These are phyloP conservation scores for Clarireedia homoeocarpa DNA, from an alignment of 2,329 filamentous ascomycete genomes.

Conservation along the genomic window DNA sequence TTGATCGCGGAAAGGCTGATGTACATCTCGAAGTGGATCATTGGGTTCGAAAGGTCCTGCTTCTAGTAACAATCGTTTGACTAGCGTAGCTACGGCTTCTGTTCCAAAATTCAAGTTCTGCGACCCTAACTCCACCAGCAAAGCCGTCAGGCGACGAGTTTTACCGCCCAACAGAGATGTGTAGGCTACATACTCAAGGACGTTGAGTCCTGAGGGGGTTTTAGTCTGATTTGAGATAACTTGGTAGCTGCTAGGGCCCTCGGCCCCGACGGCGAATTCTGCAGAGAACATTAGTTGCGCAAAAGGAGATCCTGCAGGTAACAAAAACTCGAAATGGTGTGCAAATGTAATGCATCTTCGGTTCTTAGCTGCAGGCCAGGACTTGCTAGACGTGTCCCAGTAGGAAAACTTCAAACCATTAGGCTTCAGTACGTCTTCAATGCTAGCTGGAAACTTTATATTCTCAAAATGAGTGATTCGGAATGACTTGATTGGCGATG, in stretches of 20 bases:
- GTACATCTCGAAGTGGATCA: constrained; percentile 36
- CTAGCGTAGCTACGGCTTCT: constrained; percentile 39
- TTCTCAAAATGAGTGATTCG: constrained; percentile 24
- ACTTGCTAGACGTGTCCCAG: constrained; percentile 23
- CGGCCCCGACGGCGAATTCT: constrained; percentile 15
- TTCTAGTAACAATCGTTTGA: constrained; percentile 46
- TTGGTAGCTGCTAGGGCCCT: constrained; percentile 33
- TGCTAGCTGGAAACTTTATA: constrained; percentile 19
- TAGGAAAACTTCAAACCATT: constrained; percentile 26
- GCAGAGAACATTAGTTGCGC: constrained; percentile 12
- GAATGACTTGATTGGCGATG: constrained; percentile 29
- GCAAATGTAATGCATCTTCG: constrained; percentile 25
- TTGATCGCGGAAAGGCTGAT: constrained; percentile 41
- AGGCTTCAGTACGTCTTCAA: constrained; percentile 23
- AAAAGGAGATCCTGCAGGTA: constrained; percentile 29
- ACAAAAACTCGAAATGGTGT: constrained; percentile 25
- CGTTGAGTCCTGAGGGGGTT: constrained; percentile 38
- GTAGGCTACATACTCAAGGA: constrained; percentile 42
- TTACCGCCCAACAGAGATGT: constrained; percentile 37
- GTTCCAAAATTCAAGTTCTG: constrained; percentile 53
- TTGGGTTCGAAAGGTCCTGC: constrained; percentile 38
- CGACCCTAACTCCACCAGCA: constrained; percentile 43
- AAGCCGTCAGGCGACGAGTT: constrained; percentile 37
- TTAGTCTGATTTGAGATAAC: constrained; percentile 37
- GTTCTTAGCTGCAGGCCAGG: constrained; percentile 23